Evolutionary conservation across 495 filamentous ascomycete genomes (phyloP).

Genomic region (Hyaloscypha finlandica): DNA sequence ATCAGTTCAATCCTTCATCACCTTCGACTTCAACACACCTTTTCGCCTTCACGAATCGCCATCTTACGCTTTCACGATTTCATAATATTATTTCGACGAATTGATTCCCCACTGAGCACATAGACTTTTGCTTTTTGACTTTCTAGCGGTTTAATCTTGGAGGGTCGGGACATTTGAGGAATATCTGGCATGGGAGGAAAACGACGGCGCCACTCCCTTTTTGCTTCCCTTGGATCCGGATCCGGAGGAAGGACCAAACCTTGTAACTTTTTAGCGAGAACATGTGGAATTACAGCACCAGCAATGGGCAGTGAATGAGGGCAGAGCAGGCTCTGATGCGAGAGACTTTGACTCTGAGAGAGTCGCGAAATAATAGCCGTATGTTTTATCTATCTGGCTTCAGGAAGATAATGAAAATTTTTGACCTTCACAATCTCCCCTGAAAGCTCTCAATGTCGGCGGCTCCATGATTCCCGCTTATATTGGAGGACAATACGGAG

Average conservation of each 20-base stretch:
- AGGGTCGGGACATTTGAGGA: neutral
- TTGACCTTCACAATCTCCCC: neutral
- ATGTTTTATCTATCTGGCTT: neutral
- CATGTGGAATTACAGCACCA: neutral
- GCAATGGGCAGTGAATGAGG: neutral
- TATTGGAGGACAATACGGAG: neutral
- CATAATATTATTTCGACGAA: conserved; percentile 9
- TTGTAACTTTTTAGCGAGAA: neutral
- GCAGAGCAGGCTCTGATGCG: conserved; percentile 5
- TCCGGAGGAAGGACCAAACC: neutral
- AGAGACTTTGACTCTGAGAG: neutral
- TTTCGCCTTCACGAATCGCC: neutral
- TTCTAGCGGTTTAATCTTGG: neutral
- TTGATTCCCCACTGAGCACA: conserved; percentile 33
- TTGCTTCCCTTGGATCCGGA: conserved; percentile 15
- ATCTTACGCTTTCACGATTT: conserved; percentile 19
- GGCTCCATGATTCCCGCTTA: neutral
- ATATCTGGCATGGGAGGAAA: neutral
- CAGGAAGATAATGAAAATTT: neutral
- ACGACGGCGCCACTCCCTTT: conserved; percentile 19
- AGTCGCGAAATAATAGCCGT: conserved; percentile 5
- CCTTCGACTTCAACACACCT: neutral
- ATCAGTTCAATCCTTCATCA: neutral
- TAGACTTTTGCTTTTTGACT: conserved; percentile 28
- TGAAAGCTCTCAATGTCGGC: neutral